These are phyloP conservation scores for Didymella pomorum DNA, from an alignment of 2,329 filamentous ascomycete species.

Conservation along the genomic window DNA sequence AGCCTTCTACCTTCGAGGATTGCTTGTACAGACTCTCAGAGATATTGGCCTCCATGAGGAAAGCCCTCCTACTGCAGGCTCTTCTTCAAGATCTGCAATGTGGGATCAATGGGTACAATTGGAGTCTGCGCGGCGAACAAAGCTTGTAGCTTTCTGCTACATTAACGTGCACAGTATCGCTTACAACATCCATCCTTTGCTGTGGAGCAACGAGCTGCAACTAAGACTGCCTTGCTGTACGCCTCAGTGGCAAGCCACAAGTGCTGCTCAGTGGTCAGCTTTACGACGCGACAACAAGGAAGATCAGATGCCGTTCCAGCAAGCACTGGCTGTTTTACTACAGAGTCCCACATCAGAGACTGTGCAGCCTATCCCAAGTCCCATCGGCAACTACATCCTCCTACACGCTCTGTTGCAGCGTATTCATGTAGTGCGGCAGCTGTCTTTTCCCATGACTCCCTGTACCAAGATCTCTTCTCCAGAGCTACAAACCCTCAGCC, in stretches of 20 bases:
- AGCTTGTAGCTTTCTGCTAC: conserved; percentile 44
- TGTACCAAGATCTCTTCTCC: conserved; percentile 29
- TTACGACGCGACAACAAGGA: conserved; percentile 35
- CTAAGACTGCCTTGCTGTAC: conserved; percentile 40
- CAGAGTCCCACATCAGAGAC: conserved; percentile 29
- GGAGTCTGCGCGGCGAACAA: conserved; percentile 43
- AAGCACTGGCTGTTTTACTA: conserved; percentile 39
- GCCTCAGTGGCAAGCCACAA: conserved; percentile 37
- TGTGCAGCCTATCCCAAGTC: conserved; percentile 40
- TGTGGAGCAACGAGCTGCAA: conserved; percentile 42
- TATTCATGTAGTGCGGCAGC: conserved; percentile 40
- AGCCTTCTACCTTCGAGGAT: conserved; percentile 39
- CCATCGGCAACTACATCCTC: conserved; percentile 44
- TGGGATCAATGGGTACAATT: conserved; percentile 43
- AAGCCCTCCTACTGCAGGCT: conserved; percentile 8
- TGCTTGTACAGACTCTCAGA: conserved; percentile 40
- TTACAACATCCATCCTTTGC: conserved; percentile 42
- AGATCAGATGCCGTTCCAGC: conserved; percentile 40
- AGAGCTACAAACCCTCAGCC: conserved; percentile 36
- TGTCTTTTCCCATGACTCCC: conserved; percentile 33
- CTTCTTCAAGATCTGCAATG: conserved; percentile 32
- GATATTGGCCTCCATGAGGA: conserved; percentile 41
- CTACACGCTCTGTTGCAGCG: conserved; percentile 42
- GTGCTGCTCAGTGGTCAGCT: conserved; percentile 38
- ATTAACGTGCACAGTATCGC: conserved; percentile 46